phyloP scores from a whole-genome alignment of 148 eudicot species.

The Amaranthus cruentus region DNA sequence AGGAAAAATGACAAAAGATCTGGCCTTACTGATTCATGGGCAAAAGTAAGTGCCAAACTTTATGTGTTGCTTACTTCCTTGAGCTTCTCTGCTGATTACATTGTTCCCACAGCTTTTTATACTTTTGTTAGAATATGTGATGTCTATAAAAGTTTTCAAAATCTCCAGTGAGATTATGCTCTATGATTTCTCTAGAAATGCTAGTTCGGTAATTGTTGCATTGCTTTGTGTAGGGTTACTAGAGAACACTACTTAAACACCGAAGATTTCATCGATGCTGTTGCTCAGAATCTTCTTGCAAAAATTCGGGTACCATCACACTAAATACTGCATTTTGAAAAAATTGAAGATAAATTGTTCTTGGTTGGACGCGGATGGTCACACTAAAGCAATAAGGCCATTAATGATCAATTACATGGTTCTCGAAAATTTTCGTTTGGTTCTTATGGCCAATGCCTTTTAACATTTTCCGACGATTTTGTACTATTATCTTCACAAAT shows the following conservation, averaged over 20 bases:
- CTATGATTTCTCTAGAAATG: neutral
- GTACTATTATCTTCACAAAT: no score
- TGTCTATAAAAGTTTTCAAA: neutral
- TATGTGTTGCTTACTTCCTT: neutral
- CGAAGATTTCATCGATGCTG: constrained; percentile 85
- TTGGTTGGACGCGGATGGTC: neutral
- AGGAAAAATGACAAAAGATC: constrained; percentile 96
- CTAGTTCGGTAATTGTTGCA: neutral
- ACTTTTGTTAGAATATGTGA: neutral
- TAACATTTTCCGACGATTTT: no score
- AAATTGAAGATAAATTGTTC: no score
- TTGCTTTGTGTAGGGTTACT: constrained; percentile 39
- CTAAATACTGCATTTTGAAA: neutral
- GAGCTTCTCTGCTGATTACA: neutral
- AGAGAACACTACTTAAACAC: constrained; percentile 71
- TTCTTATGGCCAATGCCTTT: no score
- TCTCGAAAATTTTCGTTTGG: neutral
- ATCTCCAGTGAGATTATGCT: neutral
- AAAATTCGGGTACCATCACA: constrained; percentile 17
- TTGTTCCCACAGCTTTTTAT: neutral
- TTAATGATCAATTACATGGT: neutral
- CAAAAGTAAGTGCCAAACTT: constrained; percentile 42
- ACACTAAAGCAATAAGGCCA: neutral
- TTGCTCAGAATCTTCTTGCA: constrained; percentile 36
- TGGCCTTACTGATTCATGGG: constrained; percentile 80